Evolutionary conservation across 179 eudicot species (phyloP), one percentile per base, ranked within the genome.

Genomic region (Spergularia azorica): DNA sequence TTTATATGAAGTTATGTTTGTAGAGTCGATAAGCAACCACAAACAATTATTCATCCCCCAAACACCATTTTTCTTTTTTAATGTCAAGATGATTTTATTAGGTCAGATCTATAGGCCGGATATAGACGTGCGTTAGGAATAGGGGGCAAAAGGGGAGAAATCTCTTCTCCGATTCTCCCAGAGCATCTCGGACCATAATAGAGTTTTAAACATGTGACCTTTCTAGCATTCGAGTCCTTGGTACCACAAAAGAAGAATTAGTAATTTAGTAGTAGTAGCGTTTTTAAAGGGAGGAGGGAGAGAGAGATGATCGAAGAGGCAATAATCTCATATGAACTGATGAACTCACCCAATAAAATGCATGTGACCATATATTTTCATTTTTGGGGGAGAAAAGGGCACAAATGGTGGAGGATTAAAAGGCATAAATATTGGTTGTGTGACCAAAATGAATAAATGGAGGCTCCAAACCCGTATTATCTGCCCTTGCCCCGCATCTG

Each of bases 361-460:
- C 81, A 81, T 77, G 81, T 61, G 67, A 73, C 39, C 65, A 55
- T 51, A 48, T 20, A 50, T 43, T 43, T 43, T 4, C 48, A 61
- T 73, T 43, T 70, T 62, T 36, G 73, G 50, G 55, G 12, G 59
- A 56, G 38, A 73, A 74, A 73, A 74, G 67, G 60, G 74, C 85
- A 41, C 46, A 79, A 74, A 70, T 69, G 20, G 81, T 63, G 85
- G 79, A 82, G 79, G 73, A 55, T 75, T 74, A 50, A 75, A 57
- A 78, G 82, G 66, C 81, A 70, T 74, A 64, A 82, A 78, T 69
- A 62, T 82, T 57, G 79, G n/a, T 78, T 74, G 82, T 67, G 78
- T 82, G 82, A 81, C 71, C 39, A 26, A 65, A 17, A 36, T 0
- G 43, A 41, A 10, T 63, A 41, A 5, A 16, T 43, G 11, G 9